These are phyloP conservation scores for Candida sp. DNA, from an alignment of 1,139 yeast species.

Conservation along the genomic window DNA sequence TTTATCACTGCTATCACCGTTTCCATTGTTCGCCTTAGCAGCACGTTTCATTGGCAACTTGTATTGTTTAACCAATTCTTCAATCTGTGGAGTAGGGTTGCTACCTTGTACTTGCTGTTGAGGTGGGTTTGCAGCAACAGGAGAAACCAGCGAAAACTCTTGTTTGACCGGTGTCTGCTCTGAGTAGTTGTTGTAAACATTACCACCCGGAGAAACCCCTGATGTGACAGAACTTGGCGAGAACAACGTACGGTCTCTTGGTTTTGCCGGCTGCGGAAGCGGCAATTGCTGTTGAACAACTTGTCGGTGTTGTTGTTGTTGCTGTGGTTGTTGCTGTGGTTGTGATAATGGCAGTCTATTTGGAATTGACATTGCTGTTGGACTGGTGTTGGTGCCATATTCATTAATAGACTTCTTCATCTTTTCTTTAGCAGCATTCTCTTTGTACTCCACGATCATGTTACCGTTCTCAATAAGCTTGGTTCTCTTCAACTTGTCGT, in stretches of 20 bases:
- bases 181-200: constrained; percentile 18
- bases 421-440: constrained; percentile 18
- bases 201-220: constrained; percentile 37
- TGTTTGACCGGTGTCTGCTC: constrained; percentile 10
- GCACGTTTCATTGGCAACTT: constrained; percentile 17
- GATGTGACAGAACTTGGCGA: constrained; percentile 20
- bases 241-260: not conserved
- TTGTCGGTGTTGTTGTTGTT: constrained; percentile 9
- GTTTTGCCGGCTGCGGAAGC: constrained; percentile 8
- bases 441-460: constrained; percentile 43
- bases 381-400: not conserved
- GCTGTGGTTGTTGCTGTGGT: constrained; percentile 10
- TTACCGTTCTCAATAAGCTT: constrained; percentile 45
- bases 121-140: constrained; percentile 2
- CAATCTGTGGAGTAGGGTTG: constrained; percentile 24
- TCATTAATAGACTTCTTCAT: not conserved
- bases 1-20: constrained; percentile 13
- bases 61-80: constrained; percentile 34
- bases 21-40: constrained; percentile 6
- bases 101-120: constrained; percentile 6
- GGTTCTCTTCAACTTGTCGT: constrained; percentile 49
- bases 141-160: not conserved
- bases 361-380: not conserved
- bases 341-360: constrained; percentile 6
- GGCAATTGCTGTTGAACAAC: constrained; percentile 6